phyloP scores from a whole-genome alignment of 225 moss, liverwort and hornwort genomes.

The Pseudisothecium myosuroides region DNA sequence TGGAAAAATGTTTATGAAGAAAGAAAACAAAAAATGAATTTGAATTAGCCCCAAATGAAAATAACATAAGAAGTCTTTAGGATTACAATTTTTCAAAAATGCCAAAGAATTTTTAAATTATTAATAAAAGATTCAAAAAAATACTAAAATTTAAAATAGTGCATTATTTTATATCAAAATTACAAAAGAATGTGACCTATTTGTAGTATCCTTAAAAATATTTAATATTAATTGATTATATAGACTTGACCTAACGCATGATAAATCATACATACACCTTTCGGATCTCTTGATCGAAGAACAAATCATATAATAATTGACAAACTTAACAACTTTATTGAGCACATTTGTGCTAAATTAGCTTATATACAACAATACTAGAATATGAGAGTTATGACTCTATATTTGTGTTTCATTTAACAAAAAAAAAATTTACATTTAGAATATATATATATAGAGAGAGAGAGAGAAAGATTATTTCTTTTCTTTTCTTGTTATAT shows the following conservation, averaged over 20 bases:
- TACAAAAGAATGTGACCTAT: background rate
- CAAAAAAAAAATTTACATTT: too few relatives aligned
- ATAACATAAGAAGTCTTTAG: background rate
- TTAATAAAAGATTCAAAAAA: background rate
- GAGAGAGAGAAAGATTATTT: too few relatives aligned
- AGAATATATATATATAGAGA: too few relatives aligned
- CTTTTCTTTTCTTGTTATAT: too few relatives aligned
- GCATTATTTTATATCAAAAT: background rate
- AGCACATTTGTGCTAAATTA: background rate
- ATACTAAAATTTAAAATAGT: background rate
- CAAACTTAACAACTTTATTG: too few relatives aligned
- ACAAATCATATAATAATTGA: background rate
- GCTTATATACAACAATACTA: too few relatives aligned
- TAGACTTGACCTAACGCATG: background rate
- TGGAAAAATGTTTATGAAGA: accelerated
- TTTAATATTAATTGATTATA: background rate
- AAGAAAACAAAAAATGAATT: background rate
- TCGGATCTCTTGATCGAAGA: accelerated
- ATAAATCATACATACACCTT: background rate
- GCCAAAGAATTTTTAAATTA: background rate
- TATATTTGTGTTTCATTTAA: background rate
- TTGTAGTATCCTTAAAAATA: background rate
- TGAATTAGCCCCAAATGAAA: background rate
- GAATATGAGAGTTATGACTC: too few relatives aligned
- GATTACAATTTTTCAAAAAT: background rate